phyloP scores from a whole-genome alignment of 208 protist genomes.

The Wallacemonas collosoma region DNA sequence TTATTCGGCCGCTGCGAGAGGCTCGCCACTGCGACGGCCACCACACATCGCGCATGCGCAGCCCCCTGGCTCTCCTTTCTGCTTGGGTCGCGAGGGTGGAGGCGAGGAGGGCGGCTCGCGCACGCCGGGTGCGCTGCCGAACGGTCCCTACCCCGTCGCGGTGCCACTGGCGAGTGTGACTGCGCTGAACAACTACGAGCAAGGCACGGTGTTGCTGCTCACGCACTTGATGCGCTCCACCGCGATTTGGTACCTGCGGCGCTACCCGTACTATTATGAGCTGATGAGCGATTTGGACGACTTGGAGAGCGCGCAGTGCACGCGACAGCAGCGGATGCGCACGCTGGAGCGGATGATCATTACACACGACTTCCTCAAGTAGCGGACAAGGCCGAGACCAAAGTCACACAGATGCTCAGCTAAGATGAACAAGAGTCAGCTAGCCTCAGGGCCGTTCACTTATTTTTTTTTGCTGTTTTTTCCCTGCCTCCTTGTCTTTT shows the following conservation, averaged over 20 bases:
- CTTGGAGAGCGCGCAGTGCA: constrained; percentile 54
- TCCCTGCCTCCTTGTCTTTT: too few relatives aligned
- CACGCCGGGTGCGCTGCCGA: constrained; percentile 60
- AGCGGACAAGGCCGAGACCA: background rate
- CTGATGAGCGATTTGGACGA: constrained; percentile 73
- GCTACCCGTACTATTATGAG: constrained; percentile 55
- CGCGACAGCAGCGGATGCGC: constrained; percentile 49
- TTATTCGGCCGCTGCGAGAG: too few relatives aligned
- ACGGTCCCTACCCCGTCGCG: constrained; percentile 37
- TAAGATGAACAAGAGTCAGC: background rate
- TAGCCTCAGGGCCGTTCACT: too few relatives aligned
- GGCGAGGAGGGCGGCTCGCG: constrained; percentile 61
- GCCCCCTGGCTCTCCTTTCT: too few relatives aligned
- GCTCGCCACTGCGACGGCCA: too few relatives aligned
- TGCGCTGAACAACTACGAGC: constrained; percentile 62
- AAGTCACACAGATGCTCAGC: too few relatives aligned
- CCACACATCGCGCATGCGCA: too few relatives aligned
- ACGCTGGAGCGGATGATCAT: constrained; percentile 67
- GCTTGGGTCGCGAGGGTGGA: constrained; percentile 31
- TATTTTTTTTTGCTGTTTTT: too few relatives aligned
- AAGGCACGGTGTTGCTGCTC: constrained; percentile 75
- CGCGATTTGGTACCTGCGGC: constrained; percentile 44
- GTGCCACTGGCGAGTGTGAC: constrained; percentile 25
- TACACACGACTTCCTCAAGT: constrained; percentile 56
- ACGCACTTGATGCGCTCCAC: constrained; percentile 68